Conservation (phyloP, 805 yeast species). For the Maudiozyma saulgeensis region DNA sequence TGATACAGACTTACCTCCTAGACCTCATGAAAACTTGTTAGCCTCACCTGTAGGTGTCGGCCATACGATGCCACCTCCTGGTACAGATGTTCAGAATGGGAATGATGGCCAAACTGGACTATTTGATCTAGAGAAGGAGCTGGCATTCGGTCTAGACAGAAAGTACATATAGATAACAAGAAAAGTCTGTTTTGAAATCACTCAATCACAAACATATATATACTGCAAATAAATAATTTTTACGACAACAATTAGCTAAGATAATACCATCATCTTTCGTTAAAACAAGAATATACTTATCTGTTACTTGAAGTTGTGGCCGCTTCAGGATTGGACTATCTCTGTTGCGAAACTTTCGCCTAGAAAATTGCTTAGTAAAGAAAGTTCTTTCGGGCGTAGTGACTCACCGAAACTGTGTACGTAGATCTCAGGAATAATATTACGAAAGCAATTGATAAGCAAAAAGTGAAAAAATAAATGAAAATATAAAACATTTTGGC, state of each 20-base stretch:
- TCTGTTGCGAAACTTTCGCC: too few relatives aligned
- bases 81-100: not conserved
- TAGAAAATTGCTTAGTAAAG: too few relatives aligned
- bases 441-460: not conserved
- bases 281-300: too few relatives aligned
- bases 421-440: not conserved
- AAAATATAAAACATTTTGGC: too few relatives aligned
- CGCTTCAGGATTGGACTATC: too few relatives aligned
- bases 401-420: not conserved
- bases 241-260: too few relatives aligned
- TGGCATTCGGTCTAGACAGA: constrained; percentile 61
- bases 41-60: constrained; percentile 16
- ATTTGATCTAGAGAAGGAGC: constrained; percentile 50
- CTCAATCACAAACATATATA: not conserved
- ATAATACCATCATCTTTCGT: not conserved
- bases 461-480: not conserved
- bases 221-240: not conserved
- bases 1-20: constrained; percentile 46
- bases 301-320: too few relatives aligned
- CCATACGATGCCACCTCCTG: not conserved
- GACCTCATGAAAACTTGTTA: constrained; percentile 45
- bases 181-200: not conserved
- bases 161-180: constrained; percentile 17
- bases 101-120: constrained; percentile 19
- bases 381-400: too few relatives aligned